A percentile compares a stretch with the other conserved stretches of the same genome.
These are phyloP conservation scores for Monilinia laxa DNA, from an alignment of 2,329 filamentous ascomycete species.

Conservation along the genomic window DNA sequence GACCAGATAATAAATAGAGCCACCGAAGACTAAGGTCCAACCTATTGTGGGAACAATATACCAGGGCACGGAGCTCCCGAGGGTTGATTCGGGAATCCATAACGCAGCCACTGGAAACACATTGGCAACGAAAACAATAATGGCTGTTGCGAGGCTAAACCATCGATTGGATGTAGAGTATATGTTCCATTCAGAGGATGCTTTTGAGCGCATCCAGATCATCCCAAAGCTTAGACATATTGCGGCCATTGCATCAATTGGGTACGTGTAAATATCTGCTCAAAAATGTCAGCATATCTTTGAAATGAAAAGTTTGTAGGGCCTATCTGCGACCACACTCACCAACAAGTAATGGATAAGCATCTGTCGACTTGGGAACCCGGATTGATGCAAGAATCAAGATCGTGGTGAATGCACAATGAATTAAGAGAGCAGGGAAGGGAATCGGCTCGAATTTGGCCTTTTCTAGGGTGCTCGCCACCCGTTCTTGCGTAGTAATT, in stretches of 20 bases:
- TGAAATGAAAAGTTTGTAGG: neutral
- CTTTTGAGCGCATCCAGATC: conserved; percentile 10
- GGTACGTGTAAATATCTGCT: conserved; percentile 43
- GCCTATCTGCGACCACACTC: neutral
- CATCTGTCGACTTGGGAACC: conserved; percentile 13
- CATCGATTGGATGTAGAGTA: conserved; percentile 11
- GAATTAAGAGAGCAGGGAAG: conserved; percentile 32
- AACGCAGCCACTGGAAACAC: conserved; percentile 4
- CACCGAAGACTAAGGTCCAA: conserved; percentile 11
- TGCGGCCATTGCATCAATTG: conserved; percentile 41
- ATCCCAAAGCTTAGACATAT: conserved; percentile 27
- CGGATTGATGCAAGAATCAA: conserved; percentile 25
- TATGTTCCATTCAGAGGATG: conserved; percentile 13
- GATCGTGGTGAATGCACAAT: conserved; percentile 26
- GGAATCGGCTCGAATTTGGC: conserved; percentile 15
- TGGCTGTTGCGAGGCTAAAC: conserved; percentile 17
- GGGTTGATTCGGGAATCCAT: conserved; percentile 9
- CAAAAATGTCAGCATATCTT: conserved; percentile 37
- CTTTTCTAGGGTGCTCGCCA: conserved; percentile 32
- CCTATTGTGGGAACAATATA: conserved; percentile 23
- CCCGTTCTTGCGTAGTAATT: conserved; percentile 29
- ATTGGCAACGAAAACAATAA: conserved; percentile 20
- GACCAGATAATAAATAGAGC: conserved; percentile 7
- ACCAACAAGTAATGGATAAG: conserved; percentile 23
- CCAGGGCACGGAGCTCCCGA: conserved; percentile 15